Conservation (phyloP, 2,329 filamentous ascomycete species). For the Macrophomina tecta region DNA sequence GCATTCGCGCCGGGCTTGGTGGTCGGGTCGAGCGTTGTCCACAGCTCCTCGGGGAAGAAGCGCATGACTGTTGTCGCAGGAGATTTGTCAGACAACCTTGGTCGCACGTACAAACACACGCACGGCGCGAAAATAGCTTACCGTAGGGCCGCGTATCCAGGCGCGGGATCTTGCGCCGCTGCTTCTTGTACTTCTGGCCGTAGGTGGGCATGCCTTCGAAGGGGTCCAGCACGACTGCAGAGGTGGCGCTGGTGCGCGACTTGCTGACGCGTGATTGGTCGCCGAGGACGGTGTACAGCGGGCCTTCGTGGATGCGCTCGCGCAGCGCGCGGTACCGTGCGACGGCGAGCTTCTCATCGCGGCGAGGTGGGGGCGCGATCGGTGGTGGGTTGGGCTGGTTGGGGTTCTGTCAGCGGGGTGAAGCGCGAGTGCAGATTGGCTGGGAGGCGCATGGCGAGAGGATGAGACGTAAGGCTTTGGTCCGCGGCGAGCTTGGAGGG, state of each 20-base stretch:
- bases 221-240: slow-evolving; percentile 57
- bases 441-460: not conserved
- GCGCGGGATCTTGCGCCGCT: slow-evolving; percentile 61
- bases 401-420: not conserved
- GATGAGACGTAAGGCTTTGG: not conserved
- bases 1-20: slow-evolving; percentile 31
- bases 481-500: not conserved
- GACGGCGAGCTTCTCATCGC: slow-evolving; percentile 55
- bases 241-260: slow-evolving; percentile 40
- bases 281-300: slow-evolving; percentile 63
- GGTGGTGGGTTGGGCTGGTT: slow-evolving; percentile 24
- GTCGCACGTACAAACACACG: no score
- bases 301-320: slow-evolving; percentile 63
- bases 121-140: slow-evolving; percentile 43
- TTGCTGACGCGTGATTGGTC: slow-evolving; percentile 53
- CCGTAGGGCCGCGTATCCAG: slow-evolving; percentile 61
- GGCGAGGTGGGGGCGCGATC: slow-evolving; percentile 44
- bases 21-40: slow-evolving; percentile 56
- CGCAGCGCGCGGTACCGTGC: slow-evolving; percentile 59
- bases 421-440: not conserved
- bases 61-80: slow-evolving; percentile 53
- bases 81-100: no score
- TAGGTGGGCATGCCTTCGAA: slow-evolving; percentile 68
- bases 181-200: slow-evolving; percentile 63
- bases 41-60: slow-evolving; percentile 65